phyloP scores from a whole-genome alignment of 257 asterid genomes.

The Fraxinus cuspidata region DNA sequence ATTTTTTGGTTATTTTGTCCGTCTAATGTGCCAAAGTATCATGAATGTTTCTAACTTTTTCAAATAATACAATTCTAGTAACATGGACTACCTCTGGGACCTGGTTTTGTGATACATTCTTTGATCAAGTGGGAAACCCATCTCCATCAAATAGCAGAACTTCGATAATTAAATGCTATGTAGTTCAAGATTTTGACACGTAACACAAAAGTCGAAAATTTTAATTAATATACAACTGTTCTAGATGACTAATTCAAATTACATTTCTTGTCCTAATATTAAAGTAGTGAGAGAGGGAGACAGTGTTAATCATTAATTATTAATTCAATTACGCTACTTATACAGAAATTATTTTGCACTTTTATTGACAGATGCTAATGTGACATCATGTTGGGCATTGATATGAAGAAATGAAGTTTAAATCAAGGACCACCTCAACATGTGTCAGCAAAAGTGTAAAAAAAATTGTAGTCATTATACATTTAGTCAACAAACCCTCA shows the following conservation, averaged over 20 bases:
- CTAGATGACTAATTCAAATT: too few species aligned
- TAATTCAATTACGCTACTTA: neutral
- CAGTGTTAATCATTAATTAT: neutral
- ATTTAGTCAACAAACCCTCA: slow-evolving; percentile 25
- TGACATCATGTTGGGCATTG: too few species aligned
- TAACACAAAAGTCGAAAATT: neutral
- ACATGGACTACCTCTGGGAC: slow-evolving; percentile 11
- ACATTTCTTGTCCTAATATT: slow-evolving; percentile 19
- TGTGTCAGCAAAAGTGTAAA: too few species aligned
- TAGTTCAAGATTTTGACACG: neutral
- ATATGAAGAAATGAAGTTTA: too few species aligned
- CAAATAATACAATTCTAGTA: neutral
- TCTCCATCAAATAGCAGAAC: slow-evolving; percentile 2
- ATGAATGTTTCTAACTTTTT: neutral
- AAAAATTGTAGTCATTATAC: neutral
- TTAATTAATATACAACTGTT: neutral
- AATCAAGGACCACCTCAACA: too few species aligned
- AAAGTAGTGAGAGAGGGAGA: slow-evolving; percentile 15
- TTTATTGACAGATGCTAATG: too few species aligned
- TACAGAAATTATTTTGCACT: too few species aligned
- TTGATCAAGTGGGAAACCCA: neutral
- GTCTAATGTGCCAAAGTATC: too few species aligned
- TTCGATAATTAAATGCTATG: neutral
- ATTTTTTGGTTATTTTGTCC: too few species aligned
- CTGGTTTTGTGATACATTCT: slow-evolving; percentile 7